phyloP scores from a whole-genome alignment of 108 stramenopile genomes.

The Poteriospumella lacustris region DNA sequence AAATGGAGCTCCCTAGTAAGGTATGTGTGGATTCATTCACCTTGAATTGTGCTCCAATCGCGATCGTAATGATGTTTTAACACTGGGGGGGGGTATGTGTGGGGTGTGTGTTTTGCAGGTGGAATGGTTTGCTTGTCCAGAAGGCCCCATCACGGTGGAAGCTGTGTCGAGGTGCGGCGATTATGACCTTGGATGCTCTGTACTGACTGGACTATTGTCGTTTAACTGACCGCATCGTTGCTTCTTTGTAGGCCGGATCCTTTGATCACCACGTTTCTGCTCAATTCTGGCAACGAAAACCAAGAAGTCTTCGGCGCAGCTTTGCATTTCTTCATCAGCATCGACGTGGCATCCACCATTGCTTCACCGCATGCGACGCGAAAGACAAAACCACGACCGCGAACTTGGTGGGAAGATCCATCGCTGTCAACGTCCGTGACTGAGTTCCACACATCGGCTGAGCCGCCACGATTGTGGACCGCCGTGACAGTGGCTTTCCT shows the following conservation, averaged over 20 bases:
- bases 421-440: too few relatives aligned
- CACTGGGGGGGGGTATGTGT: not conserved
- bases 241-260: not conserved
- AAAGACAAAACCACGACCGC: too few relatives aligned
- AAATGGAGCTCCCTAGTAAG: not conserved
- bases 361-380: too few relatives aligned
- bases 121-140: constrained; percentile 23
- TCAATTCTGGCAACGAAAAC: not conserved
- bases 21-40: not conserved
- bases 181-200: not conserved
- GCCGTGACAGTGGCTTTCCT: not conserved
- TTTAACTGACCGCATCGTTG: not conserved
- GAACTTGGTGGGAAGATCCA: too few relatives aligned
- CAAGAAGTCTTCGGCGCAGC: not conserved
- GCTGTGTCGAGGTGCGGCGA: not conserved
- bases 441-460: too few relatives aligned
- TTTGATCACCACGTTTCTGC: not conserved
- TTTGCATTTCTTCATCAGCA: too few relatives aligned
- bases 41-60: too few relatives aligned
- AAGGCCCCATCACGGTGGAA: not conserved
- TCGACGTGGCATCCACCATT: too few relatives aligned
- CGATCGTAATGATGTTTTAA: too few relatives aligned
- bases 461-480: constrained; percentile 18
- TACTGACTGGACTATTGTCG: too few relatives aligned
- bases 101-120: not conserved